Evolutionary conservation across 1,139 yeast species (phyloP).

Genomic region (Geotrichum siamense): DNA sequence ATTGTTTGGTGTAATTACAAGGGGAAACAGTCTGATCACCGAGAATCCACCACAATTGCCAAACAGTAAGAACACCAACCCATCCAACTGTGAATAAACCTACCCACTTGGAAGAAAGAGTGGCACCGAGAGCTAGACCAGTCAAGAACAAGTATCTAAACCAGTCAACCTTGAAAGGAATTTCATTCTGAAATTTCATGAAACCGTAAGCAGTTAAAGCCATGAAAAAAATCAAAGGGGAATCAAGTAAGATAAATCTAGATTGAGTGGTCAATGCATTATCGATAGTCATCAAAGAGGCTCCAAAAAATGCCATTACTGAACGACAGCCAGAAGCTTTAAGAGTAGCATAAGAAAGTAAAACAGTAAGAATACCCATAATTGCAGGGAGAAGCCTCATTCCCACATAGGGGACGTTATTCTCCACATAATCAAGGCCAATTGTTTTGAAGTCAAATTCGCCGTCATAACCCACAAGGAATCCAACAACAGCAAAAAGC

Average conservation of each 20-base stretch:
- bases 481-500: slow-evolving; percentile 85
- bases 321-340: slow-evolving; percentile 83
- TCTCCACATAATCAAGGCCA: slow-evolving; percentile 69
- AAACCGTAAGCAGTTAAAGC: slow-evolving; percentile 77
- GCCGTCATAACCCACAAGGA: slow-evolving; percentile 83
- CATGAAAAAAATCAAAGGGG: slow-evolving; percentile 85
- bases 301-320: slow-evolving; percentile 59
- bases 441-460: slow-evolving; percentile 83
- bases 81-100: slow-evolving; percentile 92
- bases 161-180: slow-evolving; percentile 67
- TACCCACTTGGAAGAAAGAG: slow-evolving; percentile 91
- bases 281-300: slow-evolving; percentile 66
- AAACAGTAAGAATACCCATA: slow-evolving; percentile 72
- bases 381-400: slow-evolving; percentile 86
- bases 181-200: slow-evolving; percentile 73
- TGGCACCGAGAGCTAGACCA: slow-evolving; percentile 80
- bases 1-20: slow-evolving; percentile 46
- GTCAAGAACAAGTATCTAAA: slow-evolving; percentile 62
- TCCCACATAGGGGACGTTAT: slow-evolving; percentile 57
- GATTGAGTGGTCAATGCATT: slow-evolving; percentile 85
- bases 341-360: slow-evolving; percentile 72
- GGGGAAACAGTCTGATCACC: slow-evolving; percentile 74
- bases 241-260: slow-evolving; percentile 80
- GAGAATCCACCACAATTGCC: slow-evolving; percentile 78
- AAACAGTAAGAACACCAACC: slow-evolving; percentile 70